Base-by-base conservation (phyloP, 192 early-diverging fungal genomes). In the Entophlyctis helioformis region DNA sequence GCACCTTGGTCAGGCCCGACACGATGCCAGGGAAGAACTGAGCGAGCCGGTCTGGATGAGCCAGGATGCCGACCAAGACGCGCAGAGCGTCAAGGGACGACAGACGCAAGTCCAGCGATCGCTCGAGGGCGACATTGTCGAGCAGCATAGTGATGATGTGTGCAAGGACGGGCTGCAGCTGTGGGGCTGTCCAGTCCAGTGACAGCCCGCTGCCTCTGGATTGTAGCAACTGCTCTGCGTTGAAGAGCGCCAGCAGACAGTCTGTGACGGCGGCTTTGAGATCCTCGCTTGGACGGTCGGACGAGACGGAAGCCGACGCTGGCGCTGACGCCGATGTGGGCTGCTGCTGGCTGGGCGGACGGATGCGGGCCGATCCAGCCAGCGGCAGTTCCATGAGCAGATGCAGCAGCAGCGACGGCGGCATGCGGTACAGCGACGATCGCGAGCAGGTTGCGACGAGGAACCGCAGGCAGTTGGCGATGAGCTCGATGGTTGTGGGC, bases 1-100 rank as follows among this genome's bases (percentile, higher is more conserved):
- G 23, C 16, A 50, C 29, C 32, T 51, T 57, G 41, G 29, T 41
- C 19, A 57, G 5, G 1, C 35, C 37, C 19, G 48, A 51, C 12
- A 39, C 31, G 15, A 57, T 35, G 19, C 42, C 56, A 3, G 56
- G 56, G 25, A 57, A 27, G 37, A 51, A 57, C 12, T 46, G 56
- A 10, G 49, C 48, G 23, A 46, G 25, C 7, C 31, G 16, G 26
- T 57, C 56, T 12, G 56, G 42, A 16, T 51, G 25, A n/a, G 18
- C 13, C 15, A 46, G 25, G 0, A 8, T 18, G 13, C 20, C 28
- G 7, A 46, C 21, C 19, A 37, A 5, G 18, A 28, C 31, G 7
- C 10, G 21, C 1, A 57, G 20, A 2, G 44, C 26, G 19, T 16
- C n/a, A 5, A 50, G 11, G 7, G 48, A 27, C 6, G 20, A 8